These are phyloP conservation scores for Acanthochlamys bracteata DNA, from an alignment of 106 monocot genomes.

Conservation along the genomic window DNA sequence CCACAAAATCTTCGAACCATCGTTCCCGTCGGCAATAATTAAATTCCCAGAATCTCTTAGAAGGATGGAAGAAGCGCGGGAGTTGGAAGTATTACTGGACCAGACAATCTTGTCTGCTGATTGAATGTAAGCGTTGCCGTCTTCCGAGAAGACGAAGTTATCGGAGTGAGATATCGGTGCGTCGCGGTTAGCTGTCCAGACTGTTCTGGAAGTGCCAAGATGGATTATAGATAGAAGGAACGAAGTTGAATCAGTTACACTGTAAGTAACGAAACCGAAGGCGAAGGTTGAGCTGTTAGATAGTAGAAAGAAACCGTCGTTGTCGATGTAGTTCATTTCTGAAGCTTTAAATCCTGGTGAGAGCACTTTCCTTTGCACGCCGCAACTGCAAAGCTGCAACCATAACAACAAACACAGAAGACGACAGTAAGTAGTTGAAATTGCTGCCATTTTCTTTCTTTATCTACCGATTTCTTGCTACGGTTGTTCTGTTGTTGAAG, in stretches of 20 bases:
- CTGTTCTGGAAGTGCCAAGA: conserved; percentile 10
- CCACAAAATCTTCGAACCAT: conserved; percentile 25
- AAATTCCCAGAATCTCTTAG: conserved; percentile 51
- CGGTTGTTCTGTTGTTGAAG: too few relatives aligned
- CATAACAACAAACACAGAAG: too few relatives aligned
- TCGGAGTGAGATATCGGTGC: conserved; percentile 36
- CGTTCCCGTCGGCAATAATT: conserved; percentile 23
- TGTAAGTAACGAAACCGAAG: conserved; percentile 47
- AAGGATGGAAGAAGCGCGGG: conserved; percentile 27
- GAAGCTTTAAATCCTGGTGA: conserved; percentile 32
- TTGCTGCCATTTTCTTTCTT: too few relatives aligned
- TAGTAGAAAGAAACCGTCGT: conserved; percentile 48
- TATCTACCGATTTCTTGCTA: too few relatives aligned
- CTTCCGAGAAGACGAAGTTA: conserved; percentile 37
- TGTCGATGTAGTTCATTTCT: conserved; percentile 68
- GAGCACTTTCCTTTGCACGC: conserved; percentile 26
- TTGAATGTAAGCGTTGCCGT: conserved; percentile 39
- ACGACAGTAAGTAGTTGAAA: too few relatives aligned
- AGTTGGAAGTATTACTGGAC: conserved; percentile 44
- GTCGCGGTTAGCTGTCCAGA: conserved; percentile 68
- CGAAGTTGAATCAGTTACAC: conserved; percentile 11
- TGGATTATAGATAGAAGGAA: conserved; percentile 35
- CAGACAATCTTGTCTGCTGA: conserved; percentile 31
- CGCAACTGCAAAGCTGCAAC: conserved; percentile 2
- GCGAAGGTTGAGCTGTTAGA: conserved; percentile 50